Evolutionary conservation across 2,329 filamentous ascomycete species (phyloP), one percentile per base, ranked within the genome.

Genomic region (Orbilia brochopaga): DNA sequence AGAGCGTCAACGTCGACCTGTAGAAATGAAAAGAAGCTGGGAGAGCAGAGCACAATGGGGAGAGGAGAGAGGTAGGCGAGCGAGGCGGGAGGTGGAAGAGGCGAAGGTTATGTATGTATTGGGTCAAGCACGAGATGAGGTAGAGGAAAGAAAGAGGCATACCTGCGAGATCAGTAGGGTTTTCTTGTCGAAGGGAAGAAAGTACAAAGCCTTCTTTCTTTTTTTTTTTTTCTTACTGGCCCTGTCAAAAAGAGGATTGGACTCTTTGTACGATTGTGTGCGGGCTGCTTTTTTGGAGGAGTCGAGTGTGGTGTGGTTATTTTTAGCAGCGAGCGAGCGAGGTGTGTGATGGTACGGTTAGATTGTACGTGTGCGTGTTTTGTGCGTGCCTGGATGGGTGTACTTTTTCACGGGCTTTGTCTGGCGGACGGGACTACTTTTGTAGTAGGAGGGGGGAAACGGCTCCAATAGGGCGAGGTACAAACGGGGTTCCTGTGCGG

Each of bases 1-100:
- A 65, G 67, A 72, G 67, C 67, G 67, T 72, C 67, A 72, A 72
- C 67, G 67, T 72, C 67, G 67, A 63, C 67, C 67, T 72, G 67
- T 72, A 72, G 67, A 72, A 72, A 60, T 72, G 67, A 72, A 72
- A n/a, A 60, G 53, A 32, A 8, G 27, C 27, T 72, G 48, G 59
- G 48, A 56, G 40, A 51, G 51, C 60, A 51, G 59, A 19, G 23
- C n/a, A n/a, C n/a, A n/a, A n/a, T 48, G 58, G 17, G 19, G 44
- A 62, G 51, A 46, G 53, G 35, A 48, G 55, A 54, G 50, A 64
- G 60, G 21, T 21, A 51, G 54, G 60, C 55, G 40, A 40, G 53
- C 42, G 24, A 59, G 48, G 60, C 23, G 51, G 55, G 48, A 48
- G 57, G n/a, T n/a, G n/a, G 65, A 48, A 70, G 37, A 58, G 66